A percentile compares a stretch with the other conserved stretches of the same genome.
phyloP scores from a whole-genome alignment of 2,329 filamentous ascomycete genomes.

The Lachnellula cervina region DNA sequence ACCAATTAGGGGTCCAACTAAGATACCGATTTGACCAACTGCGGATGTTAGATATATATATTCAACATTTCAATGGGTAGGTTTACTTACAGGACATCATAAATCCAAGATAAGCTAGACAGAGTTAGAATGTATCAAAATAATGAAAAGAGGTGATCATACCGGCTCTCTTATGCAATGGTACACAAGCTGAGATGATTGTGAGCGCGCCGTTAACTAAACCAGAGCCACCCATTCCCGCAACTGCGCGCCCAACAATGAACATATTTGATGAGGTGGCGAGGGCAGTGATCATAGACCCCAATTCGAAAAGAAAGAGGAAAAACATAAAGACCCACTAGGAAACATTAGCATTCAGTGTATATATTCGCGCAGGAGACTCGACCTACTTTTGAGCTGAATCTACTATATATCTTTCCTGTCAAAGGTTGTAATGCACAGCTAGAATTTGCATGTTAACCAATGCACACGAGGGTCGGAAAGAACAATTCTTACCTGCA shows the following conservation, averaged over 20 bases:
- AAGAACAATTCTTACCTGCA: slow-evolving; percentile 24
- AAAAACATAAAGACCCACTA: slow-evolving; percentile 38
- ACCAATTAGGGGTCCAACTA: slow-evolving; percentile 31
- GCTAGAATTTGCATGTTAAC: slow-evolving; percentile 28
- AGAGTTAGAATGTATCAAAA: neutral
- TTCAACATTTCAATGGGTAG: neutral
- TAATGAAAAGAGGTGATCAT: neutral
- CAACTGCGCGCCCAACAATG: slow-evolving; percentile 50
- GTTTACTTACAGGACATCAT: slow-evolving; percentile 18
- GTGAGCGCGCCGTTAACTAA: slow-evolving; percentile 48
- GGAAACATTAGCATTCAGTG: neutral
- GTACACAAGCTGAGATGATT: slow-evolving; percentile 40
- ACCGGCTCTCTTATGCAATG: slow-evolving; percentile 16
- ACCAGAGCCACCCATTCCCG: slow-evolving; percentile 48
- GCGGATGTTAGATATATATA: neutral
- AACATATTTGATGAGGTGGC: slow-evolving; percentile 46
- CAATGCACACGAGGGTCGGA: neutral
- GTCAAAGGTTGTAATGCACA: slow-evolving; percentile 47
- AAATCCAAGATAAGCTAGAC: slow-evolving; percentile 16
- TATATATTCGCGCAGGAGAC: neutral
- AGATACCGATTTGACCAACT: slow-evolving; percentile 21
- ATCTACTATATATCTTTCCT: slow-evolving; percentile 46
- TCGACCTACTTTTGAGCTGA: slow-evolving; percentile 31
- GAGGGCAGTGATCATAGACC: slow-evolving; percentile 49
- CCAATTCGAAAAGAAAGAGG: slow-evolving; percentile 50